Base-by-base conservation (phyloP, 352 stramenopile species). In the Phytophthora pistaciae region DNA sequence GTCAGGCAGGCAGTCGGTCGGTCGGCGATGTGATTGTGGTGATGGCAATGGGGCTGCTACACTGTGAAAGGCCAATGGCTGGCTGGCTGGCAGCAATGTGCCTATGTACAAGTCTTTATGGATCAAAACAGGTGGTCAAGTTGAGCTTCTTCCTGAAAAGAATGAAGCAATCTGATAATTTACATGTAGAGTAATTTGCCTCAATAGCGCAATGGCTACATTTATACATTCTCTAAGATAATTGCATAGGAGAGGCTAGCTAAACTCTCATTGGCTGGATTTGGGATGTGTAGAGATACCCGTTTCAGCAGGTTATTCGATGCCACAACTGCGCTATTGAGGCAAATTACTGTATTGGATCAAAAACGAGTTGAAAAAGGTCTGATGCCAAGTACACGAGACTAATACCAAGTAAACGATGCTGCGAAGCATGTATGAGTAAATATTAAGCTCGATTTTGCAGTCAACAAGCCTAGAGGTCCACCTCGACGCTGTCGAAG, bases 1-100 rank as follows among this genome's bases (percentile, higher is more conserved):
- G 21, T 14, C n/a, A 20, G 42, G 42, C 27, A 42, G 21, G 27
- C 18, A 16, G 33, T 40, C 36, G n/a, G 27, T 21, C 25, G 56
- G 25, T 23, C 25, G 56, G 21, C 54, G 53, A 69, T 64, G 65
- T 40, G 46, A 53, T 73, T 56, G 29, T 67, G 40, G 25, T 29
- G 31, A 5, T 25, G 7, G n/a, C 44, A 57, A 60, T 29, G 16
- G 56, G n/a, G 54, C 20, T 27, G 42, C 13, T 40, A 29, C 25
- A 61, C 25, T 55, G 8, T 36, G 36, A 77, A 77, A 77, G 53
- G 31, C 31, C 52, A 73, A 68, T 75, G 68, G 63, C 42, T 60
- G n/a, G 63, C 42, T 60, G n/a, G 18, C 53, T 36, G 50, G 46
- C 46, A 53, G 46, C 46, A 53, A 53, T 18, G 46, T 29, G 46